Evolutionary conservation across 768 basidiomycete genomes (phyloP), one percentile per base, ranked within the genome.

Genomic region (Nidularia sp.): DNA sequence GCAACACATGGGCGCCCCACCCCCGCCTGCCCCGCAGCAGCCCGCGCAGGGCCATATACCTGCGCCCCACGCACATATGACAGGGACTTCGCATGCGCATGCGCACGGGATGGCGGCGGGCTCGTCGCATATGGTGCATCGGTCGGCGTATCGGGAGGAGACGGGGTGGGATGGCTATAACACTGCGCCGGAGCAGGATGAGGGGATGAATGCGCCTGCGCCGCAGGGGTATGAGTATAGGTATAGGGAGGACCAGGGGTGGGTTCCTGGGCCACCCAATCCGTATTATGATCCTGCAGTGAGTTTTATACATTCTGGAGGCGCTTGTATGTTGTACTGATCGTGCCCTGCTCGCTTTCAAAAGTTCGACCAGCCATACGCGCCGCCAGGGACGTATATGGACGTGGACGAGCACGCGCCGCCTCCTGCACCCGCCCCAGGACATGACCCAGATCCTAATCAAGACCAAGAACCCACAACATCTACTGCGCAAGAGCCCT

Each of bases 211-310:
- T 55, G 66, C 72, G 13, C 69, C 72, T 2, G 73, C 80, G 3
- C 69, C 72, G 29, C 62, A 76, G 0, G 65, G 74, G 2, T 85
- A 81, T 57, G 76, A 80, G 33, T 87, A 86, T 55, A 71, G 84
- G 48, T 87, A 83, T 63, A 70, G 84, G 52, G 81, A 85, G 13
- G 85, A 86, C 34, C 83, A 79, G 66, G 53, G 61, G 12, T 78
- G 84, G 84, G 25, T 29, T 29, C 66, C 75, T 29, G 65, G 39
- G 15, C 39, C 66, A 6, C 70, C 81, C 22, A 29, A 29, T 29
- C 25, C 25, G 25, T 88, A 86, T 58, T 88, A 87, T 58, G 77
- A 79, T 54, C 74, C 80, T 49, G 60, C 78, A 43, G 84, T 83
- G 53, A 61, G 76, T 48, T 6, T 31, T n/a, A 35, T 33, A 32